Conservation (phyloP, 2,329 filamentous ascomycete species). For the Rhynchosporium agropyri region DNA sequence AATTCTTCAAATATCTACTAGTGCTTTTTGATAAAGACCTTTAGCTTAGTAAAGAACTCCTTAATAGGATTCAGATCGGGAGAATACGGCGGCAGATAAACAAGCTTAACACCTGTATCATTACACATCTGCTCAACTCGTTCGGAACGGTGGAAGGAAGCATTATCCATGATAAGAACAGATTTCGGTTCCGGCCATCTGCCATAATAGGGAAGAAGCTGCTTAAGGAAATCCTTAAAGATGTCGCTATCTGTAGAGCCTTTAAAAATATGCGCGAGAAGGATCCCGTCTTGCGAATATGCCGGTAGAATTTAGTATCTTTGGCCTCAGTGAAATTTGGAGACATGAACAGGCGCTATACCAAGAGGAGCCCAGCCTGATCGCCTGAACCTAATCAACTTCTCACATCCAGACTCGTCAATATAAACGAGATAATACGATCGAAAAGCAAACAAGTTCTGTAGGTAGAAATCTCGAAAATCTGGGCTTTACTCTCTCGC, state of each 20-base stretch:
- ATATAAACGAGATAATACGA: constrained; percentile 45
- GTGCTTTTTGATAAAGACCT: constrained; percentile 36
- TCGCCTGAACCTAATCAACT: constrained; percentile 42
- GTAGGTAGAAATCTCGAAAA: constrained; percentile 40
- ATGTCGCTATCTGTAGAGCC: constrained; percentile 37
- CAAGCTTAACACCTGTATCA: constrained; percentile 32
- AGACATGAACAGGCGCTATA: constrained; percentile 38
- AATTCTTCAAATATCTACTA: constrained; percentile 30
- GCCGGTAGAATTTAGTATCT: constrained; percentile 36
- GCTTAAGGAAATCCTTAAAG: constrained; percentile 41
- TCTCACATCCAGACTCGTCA: constrained; percentile 46
- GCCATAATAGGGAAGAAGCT: constrained; percentile 41
- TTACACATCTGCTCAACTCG: constrained; percentile 37
- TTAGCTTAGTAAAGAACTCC: constrained; percentile 37
- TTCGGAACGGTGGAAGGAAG: constrained; percentile 40
- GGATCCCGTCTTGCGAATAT: constrained; percentile 33
- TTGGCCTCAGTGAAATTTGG: constrained; percentile 33
- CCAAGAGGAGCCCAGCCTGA: constrained; percentile 45
- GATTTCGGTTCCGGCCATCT: constrained; percentile 42
- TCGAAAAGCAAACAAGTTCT: constrained; percentile 42
- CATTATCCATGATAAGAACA: constrained; percentile 45
- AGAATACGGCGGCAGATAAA: constrained; percentile 34
- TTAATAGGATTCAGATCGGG: constrained; percentile 37
- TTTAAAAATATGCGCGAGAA: constrained; percentile 35
- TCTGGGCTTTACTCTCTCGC: constrained; percentile 34